Percentiles rank a stretch among this genome's conserved stretches.
phyloP scores from a whole-genome alignment of 352 stramenopile species.

The Pythium brassicae region DNA sequence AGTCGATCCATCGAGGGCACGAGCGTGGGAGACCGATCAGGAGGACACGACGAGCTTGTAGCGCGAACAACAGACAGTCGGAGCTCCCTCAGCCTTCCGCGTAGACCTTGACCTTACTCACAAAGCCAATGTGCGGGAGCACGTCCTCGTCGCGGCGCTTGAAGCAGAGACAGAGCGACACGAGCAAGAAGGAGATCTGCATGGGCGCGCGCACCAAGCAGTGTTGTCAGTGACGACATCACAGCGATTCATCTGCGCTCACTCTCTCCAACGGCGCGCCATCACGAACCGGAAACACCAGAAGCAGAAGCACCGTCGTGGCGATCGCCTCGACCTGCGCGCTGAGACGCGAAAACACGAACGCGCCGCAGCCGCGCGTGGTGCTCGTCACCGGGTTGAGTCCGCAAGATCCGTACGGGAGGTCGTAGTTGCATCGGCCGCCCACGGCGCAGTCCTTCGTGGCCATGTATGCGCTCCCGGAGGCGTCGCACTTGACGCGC shows the following conservation, averaged over 20 bases:
- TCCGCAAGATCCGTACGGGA: slow-evolving; percentile 57
- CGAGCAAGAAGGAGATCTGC: slow-evolving; percentile 45
- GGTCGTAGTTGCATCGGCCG: slow-evolving; percentile 47
- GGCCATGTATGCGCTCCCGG: slow-evolving; percentile 27
- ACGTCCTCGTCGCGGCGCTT: slow-evolving; percentile 74
- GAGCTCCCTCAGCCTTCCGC: slow-evolving; percentile 18
- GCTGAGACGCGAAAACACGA: slow-evolving; percentile 36
- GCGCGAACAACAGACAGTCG: not conserved
- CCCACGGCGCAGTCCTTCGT: slow-evolving; percentile 44
- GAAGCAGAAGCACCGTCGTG: slow-evolving; percentile 25
- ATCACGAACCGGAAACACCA: slow-evolving; percentile 45
- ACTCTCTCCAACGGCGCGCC: not conserved
- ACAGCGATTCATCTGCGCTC: not conserved
- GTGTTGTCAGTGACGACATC: not conserved
- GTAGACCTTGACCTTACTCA: slow-evolving; percentile 44
- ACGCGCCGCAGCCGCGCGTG: slow-evolving; percentile 52
- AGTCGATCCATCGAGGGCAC: not conserved
- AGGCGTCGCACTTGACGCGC: slow-evolving; percentile 26
- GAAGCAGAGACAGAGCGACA: slow-evolving; percentile 58
- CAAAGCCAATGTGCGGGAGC: slow-evolving; percentile 49
- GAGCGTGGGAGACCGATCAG: slow-evolving; percentile 3
- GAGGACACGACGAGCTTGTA: not conserved
- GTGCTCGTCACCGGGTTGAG: slow-evolving; percentile 41
- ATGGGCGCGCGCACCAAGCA: not conserved
- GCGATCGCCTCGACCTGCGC: slow-evolving; percentile 41